A percentile compares a stretch with the other conserved stretches of the same genome.
phyloP scores from a whole-genome alignment of 1,284 basidiomycete genomes.

The Puccinia novopanici region DNA sequence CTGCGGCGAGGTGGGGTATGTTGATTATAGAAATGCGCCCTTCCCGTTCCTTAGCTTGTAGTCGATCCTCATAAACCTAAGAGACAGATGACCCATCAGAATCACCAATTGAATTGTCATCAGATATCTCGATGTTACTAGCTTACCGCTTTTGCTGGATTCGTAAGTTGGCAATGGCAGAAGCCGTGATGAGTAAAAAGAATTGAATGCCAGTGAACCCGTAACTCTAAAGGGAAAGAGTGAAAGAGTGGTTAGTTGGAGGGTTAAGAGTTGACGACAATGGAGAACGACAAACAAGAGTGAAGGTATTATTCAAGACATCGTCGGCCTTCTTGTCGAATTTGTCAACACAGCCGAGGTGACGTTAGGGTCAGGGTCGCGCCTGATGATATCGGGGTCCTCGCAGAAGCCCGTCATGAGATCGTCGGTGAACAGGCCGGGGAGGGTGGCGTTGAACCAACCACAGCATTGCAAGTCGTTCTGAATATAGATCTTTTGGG shows the following conservation, averaged over 20 bases:
- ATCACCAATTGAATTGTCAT: neutral
- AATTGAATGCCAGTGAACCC: conserved; percentile 46
- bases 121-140: neutral
- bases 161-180: conserved; percentile 42
- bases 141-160: conserved; percentile 48
- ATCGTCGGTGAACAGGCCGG: conserved; percentile 18
- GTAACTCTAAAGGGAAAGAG: conserved; percentile 27
- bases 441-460: conserved; percentile 39
- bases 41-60: conserved; percentile 47
- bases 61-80: conserved; percentile 49
- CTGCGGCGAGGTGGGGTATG: neutral
- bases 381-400: conserved; percentile 31
- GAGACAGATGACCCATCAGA: neutral
- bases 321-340: conserved; percentile 45
- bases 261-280: neutral
- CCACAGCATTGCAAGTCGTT: conserved; percentile 46
- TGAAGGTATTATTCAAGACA: conserved; percentile 47
- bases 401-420: conserved; percentile 35
- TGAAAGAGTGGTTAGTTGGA: neutral
- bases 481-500: conserved; percentile 41
- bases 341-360: conserved; percentile 38
- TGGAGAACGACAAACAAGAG: conserved; percentile 12
- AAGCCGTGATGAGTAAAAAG: conserved; percentile 22
- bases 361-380: conserved; percentile 45
- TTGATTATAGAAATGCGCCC: conserved; percentile 28